Percentiles rank a stretch among this genome's conserved stretches.
These are phyloP conservation scores for Leccinum insolens DNA, from an alignment of 1,284 basidiomycete species.

Conservation along the genomic window DNA sequence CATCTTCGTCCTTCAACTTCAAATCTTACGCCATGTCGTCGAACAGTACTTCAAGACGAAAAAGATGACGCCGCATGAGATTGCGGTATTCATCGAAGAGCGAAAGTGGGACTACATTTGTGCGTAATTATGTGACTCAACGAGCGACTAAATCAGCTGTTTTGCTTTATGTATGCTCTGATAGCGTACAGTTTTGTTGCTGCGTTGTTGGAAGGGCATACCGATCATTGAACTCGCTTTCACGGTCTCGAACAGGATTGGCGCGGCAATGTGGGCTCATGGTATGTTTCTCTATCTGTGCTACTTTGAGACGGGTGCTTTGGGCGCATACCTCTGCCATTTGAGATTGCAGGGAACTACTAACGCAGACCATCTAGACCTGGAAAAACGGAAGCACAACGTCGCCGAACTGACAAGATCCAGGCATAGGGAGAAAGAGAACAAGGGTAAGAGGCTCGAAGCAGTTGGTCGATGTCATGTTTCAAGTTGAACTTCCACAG, in stretches of 20 bases:
- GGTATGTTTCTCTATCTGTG: slow-evolving; percentile 45
- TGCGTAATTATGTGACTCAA: slow-evolving; percentile 34
- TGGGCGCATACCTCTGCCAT: background rate
- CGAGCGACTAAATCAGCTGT: background rate
- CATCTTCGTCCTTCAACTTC: background rate
- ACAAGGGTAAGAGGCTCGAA: background rate
- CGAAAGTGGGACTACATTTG: slow-evolving; percentile 85
- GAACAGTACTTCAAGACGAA: background rate
- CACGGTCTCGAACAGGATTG: slow-evolving; percentile 83
- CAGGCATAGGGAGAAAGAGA: background rate
- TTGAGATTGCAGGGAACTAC: slow-evolving; percentile 7
- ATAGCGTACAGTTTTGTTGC: slow-evolving; percentile 75
- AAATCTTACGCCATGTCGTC: too few relatives aligned
- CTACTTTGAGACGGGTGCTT: background rate
- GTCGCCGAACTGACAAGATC: slow-evolving; percentile 38
- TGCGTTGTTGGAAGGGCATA: slow-evolving; percentile 73
- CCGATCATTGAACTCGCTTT: slow-evolving; percentile 81
- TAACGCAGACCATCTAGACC: slow-evolving; percentile 43
- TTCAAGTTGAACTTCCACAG: background rate
- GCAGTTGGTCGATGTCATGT: too few relatives aligned
- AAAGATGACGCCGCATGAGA: slow-evolving; percentile 62
- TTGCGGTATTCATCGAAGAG: slow-evolving; percentile 80
- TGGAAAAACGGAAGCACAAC: slow-evolving; percentile 80
- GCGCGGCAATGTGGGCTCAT: slow-evolving; percentile 90
- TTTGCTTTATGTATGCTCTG: background rate